Evolutionary conservation across 805 yeast genomes (phyloP), one percentile per base, ranked within the genome.

Genomic region (Priceomyces haplophilus): DNA sequence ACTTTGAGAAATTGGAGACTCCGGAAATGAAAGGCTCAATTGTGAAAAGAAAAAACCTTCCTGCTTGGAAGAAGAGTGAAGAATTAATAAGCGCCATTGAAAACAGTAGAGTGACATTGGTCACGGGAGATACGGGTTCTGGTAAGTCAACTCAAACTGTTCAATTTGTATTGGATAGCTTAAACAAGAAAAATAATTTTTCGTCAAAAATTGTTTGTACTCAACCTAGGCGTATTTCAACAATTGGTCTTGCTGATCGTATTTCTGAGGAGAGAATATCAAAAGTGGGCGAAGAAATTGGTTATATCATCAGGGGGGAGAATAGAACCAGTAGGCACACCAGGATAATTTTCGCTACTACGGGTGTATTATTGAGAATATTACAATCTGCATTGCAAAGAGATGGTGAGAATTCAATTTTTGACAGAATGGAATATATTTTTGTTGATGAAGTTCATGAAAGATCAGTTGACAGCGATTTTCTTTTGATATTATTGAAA

Each of bases 111-210:
- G 85, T 88, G 3, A 80, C 86, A 7, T 65, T 91, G 25, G 76
- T 91, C 29, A 91, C 98, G 2, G 99, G 98, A 59, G 99, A 93
- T 60, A 91, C 98, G 0, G 98, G 98, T 53, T 90, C 97, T 1
- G 98, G 98, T 52, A 91, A 91, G 57, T 88, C 97, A 1, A 91
- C 99, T 0, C 99, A 91, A 59, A 80, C 88, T 4, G 96, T 88
- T 4, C 99, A 91, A 59, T 91, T 89, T 51, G 69, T 91, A 16
- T 64, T 91, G 13, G 98, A 91, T 58, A 72, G 80, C 31, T 54
- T 87, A 45, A 72, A 77, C 38, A 36, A 64, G 0, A 57, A 63
- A 10, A 75, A 76, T 0, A 78, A 77, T 47, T 82, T 73, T 48
- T 60, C 65, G 18, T 74, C 84, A 3, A 76, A 73, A 31, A 85